Evolutionary conservation across 345 rosid genomes (phyloP).

Genomic region (Gossypium mustelinum): DNA sequence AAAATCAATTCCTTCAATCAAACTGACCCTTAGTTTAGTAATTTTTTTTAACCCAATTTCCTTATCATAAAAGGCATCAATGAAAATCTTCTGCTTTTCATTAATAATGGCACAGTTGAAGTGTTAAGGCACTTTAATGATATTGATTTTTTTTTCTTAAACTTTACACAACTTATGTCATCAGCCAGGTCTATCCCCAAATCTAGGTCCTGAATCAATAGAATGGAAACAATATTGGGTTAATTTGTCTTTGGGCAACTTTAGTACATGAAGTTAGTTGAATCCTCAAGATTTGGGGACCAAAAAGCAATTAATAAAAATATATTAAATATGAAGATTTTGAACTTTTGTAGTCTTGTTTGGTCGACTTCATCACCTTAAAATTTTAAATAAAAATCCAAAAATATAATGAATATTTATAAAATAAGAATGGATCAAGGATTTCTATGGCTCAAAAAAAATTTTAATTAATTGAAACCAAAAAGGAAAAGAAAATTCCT

Average conservation of each 20-base stretch:
- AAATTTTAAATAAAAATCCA: neutral
- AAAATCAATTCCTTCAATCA: too few species aligned
- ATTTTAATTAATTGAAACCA: neutral
- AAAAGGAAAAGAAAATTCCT: neutral
- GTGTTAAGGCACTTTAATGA: too few species aligned
- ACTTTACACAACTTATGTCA: too few species aligned
- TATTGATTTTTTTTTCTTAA: too few species aligned
- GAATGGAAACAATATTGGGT: neutral
- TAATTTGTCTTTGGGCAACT: neutral
- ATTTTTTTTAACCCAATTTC: too few species aligned
- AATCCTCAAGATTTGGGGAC: neutral
- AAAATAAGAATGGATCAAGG: slow-evolving; percentile 9
- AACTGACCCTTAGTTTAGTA: too few species aligned
- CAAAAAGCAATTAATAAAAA: too few species aligned
- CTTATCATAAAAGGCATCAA: too few species aligned
- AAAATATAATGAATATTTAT: neutral
- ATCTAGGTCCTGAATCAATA: neutral
- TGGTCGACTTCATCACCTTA: neutral
- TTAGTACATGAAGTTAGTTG: neutral
- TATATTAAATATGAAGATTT: neutral
- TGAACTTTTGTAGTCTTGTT: neutral
- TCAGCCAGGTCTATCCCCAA: neutral
- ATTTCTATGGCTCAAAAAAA: neutral
- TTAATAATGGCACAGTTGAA: too few species aligned
- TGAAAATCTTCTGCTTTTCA: too few species aligned